These are phyloP conservation scores for Penicillium paneum DNA, from an alignment of 2,329 filamentous ascomycete genomes.

Conservation along the genomic window DNA sequence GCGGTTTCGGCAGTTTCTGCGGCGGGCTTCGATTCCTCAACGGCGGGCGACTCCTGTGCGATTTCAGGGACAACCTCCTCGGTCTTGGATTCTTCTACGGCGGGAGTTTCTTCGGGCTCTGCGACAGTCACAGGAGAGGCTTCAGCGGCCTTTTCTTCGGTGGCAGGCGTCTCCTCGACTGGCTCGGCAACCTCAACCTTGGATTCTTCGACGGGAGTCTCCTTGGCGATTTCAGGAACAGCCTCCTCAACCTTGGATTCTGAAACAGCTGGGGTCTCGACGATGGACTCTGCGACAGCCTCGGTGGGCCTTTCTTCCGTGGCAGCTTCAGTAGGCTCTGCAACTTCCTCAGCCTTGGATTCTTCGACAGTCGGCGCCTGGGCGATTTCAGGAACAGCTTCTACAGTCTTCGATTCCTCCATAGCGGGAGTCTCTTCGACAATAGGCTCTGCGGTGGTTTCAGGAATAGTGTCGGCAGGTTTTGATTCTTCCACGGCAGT, in stretches of 20 bases:
- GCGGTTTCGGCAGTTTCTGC: no score
- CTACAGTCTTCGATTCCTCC: neutral
- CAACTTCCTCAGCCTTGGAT: neutral
- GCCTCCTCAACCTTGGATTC: neutral
- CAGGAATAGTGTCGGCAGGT: no score
- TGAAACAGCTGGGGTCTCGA: no score
- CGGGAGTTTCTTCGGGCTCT: conserved; percentile 1
- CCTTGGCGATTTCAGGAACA: conserved; percentile 5
- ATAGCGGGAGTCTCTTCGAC: conserved; percentile 3
- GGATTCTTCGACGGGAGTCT: neutral
- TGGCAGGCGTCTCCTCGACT: conserved; percentile 1
- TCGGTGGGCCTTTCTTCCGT: neutral
- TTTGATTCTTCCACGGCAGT: neutral
- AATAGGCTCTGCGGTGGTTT: neutral
- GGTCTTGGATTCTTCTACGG: conserved; percentile 1
- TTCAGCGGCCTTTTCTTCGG: neutral
- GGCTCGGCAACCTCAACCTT: neutral
- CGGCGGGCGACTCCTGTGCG: neutral
- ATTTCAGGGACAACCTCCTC: conserved; percentile 3
- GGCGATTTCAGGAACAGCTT: neutral
- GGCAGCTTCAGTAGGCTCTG: neutral
- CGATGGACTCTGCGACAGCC: neutral
- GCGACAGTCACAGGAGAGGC: neutral
- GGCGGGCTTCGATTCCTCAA: neutral
- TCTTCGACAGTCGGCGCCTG: neutral